Evolutionary conservation across 345 rosid species (phyloP), one percentile per base, ranked within the genome.

Genomic region (Eutrema japonicum): DNA sequence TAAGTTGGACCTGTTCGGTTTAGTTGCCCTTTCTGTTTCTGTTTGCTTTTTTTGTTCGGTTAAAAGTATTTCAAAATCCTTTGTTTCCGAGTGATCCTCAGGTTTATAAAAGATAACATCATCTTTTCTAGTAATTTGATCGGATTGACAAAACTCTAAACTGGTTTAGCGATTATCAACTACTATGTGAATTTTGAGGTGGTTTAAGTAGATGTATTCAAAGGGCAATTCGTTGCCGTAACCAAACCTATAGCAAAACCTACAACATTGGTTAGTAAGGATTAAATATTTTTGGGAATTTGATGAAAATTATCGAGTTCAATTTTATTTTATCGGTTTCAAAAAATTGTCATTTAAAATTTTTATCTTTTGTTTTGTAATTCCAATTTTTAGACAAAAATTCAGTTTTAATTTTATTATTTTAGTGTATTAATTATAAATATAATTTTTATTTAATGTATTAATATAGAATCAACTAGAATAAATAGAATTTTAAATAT

Each of bases 1-100:
- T 65, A 26, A 18, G 8, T 18, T 40, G 16, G 36, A 66, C 60
- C 66, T 16, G 67, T 50, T 32, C n/a, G 7, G n/a, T 51, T 58
- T 48, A 42, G 40, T 55, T 18, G 22, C 22, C 1, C 22, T 18
- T 18, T 18, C 18, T 18, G 18, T 18, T 18, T 63, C n/a, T 18
- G 30, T 51, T 61, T 16, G 48, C 57, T 69, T 6, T 6, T 16
- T 12, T 32, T 11, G 13, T 8, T 71, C 41, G 1, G 64, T 11
- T 42, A 9, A 0, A 51, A n/a, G 48, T 7, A 51, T 12, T 13
- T 26, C 13, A 6, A 32, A 32, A 64, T 63, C 54, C 10, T 30
- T 4, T 14, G 42, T 43, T 64, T 45, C 36, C 43, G 37, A 22
- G 22, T 12, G 35, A 56, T n/a, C 16, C 62, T 56, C 8, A 36